A percentile compares a stretch with the other conserved stretches of the same genome.
Evolutionary conservation across 371 early-diverging fungal genomes (phyloP).

Genomic region (Phascolomyces articulosus): DNA sequence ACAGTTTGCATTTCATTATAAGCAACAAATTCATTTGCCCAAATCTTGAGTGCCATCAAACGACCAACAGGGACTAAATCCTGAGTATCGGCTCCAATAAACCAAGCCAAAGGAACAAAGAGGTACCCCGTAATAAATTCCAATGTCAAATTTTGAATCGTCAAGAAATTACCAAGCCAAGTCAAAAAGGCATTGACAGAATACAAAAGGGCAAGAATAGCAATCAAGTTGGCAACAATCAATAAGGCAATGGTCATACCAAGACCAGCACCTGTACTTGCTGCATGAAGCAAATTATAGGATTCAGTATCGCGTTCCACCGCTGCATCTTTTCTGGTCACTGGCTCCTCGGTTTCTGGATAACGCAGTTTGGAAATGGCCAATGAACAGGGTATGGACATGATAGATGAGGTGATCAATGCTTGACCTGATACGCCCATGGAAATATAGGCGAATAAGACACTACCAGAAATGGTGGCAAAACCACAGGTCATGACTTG

Average conservation of each 20-base stretch:
- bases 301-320: slow-evolving; percentile 36
- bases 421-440: slow-evolving; percentile 71
- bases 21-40: slow-evolving; percentile 93
- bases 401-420: slow-evolving; percentile 84
- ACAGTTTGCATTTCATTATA: slow-evolving; percentile 55
- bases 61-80: slow-evolving; percentile 71
- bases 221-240: slow-evolving; percentile 77
- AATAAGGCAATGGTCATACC: slow-evolving; percentile 80
- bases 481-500: slow-evolving; percentile 92
- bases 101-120: slow-evolving; percentile 71
- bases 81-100: slow-evolving; percentile 74
- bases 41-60: slow-evolving; percentile 85
- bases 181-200: slow-evolving; percentile 74
- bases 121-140: slow-evolving; percentile 75
- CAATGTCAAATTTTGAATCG: slow-evolving; percentile 65
- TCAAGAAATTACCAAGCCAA: slow-evolving; percentile 78
- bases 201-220: slow-evolving; percentile 74
- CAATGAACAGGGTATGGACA: slow-evolving; percentile 91
- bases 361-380: slow-evolving; percentile 79
- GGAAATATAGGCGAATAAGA: slow-evolving; percentile 74
- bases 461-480: slow-evolving; percentile 92
- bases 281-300: slow-evolving; percentile 81
- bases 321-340: slow-evolving; percentile 67
- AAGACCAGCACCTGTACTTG: slow-evolving; percentile 84
- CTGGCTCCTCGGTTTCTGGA: slow-evolving; percentile 83